Conservation (phyloP, 192 early-diverging fungal genomes). For the Haplosporangium gracile region DNA sequence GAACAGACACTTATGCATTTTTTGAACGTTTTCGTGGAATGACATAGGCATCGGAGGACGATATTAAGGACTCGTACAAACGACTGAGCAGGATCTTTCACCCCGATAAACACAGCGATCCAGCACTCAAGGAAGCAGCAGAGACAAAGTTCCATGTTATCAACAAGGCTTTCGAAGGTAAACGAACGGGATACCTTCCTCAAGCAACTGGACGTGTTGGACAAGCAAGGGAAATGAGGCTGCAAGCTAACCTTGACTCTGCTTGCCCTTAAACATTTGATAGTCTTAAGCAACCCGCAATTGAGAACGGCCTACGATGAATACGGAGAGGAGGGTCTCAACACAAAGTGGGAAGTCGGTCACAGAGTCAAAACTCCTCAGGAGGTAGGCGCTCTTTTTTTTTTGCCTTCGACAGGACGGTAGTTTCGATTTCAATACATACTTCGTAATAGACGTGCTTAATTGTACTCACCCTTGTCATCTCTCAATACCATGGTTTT, state of each 20-base stretch:
- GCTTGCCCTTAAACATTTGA: neutral
- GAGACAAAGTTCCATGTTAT: slow-evolving; percentile 83
- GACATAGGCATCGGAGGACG: slow-evolving; percentile 68
- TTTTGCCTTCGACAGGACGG: too few relatives aligned
- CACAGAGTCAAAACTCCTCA: slow-evolving; percentile 75
- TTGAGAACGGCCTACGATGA: slow-evolving; percentile 91
- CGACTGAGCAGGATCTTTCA: slow-evolving; percentile 82
- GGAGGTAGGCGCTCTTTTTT: slow-evolving; percentile 58
- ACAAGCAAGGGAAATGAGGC: neutral
- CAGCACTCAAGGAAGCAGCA: slow-evolving; percentile 72
- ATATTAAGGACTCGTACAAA: slow-evolving; percentile 83
- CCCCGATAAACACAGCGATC: slow-evolving; percentile 80
- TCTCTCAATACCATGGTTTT: neutral
- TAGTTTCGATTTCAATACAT: neutral
- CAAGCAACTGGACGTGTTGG: neutral
- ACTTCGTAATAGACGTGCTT: neutral
- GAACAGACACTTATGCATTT: neutral
- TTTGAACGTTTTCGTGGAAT: neutral
- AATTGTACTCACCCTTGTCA: neutral
- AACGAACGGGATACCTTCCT: too few relatives aligned
- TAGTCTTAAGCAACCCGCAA: slow-evolving; percentile 83
- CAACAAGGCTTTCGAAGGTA: slow-evolving; percentile 84
- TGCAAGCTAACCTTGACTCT: neutral
- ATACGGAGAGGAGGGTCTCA: slow-evolving; percentile 92
- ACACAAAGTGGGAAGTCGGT: slow-evolving; percentile 71